Percentiles rank a stretch among this genome's conserved stretches.
phyloP scores from a whole-genome alignment of 2,329 filamentous ascomycete species.

The Fusarium proliferatum region DNA sequence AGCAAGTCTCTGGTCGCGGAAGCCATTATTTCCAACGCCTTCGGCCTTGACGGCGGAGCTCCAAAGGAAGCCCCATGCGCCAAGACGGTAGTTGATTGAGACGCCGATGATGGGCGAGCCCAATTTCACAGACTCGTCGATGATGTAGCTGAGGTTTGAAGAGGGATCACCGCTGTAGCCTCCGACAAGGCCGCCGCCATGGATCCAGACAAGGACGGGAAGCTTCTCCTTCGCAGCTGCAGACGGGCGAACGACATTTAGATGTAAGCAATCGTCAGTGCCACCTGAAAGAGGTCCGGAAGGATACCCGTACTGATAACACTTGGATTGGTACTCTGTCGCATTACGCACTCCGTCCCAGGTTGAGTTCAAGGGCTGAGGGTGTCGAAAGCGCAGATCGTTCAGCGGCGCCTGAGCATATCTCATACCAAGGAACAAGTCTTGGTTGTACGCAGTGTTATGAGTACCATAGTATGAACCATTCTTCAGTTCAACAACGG shows the following conservation, averaged over 20 bases:
- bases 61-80: slow-evolving; percentile 29
- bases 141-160: slow-evolving; percentile 11
- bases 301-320: slow-evolving; percentile 29
- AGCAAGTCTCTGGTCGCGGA: slow-evolving; percentile 31
- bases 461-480: slow-evolving; percentile 30
- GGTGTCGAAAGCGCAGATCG: slow-evolving; percentile 26
- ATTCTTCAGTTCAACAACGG: slow-evolving; percentile 16
- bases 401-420: slow-evolving; percentile 30
- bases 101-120: slow-evolving; percentile 24
- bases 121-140: slow-evolving; percentile 29
- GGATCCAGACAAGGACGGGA: slow-evolving; percentile 30
- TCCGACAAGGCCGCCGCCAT: slow-evolving; percentile 25
- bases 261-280: slow-evolving; percentile 28
- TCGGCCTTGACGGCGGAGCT: slow-evolving; percentile 8
- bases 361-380: slow-evolving; percentile 19
- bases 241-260: slow-evolving; percentile 24
- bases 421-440: slow-evolving; percentile 27
- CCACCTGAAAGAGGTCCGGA: slow-evolving; percentile 9
- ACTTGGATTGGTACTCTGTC: slow-evolving; percentile 23
- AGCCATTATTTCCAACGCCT: slow-evolving; percentile 25
- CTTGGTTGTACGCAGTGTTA: slow-evolving; percentile 19
- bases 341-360: slow-evolving; percentile 27
- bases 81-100: slow-evolving; percentile 35
- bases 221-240: neutral
- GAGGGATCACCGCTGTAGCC: slow-evolving; percentile 15